These are phyloP conservation scores for Syncephalastrum sp. DNA, from an alignment of 371 early-diverging fungal species.

Conservation along the genomic window DNA sequence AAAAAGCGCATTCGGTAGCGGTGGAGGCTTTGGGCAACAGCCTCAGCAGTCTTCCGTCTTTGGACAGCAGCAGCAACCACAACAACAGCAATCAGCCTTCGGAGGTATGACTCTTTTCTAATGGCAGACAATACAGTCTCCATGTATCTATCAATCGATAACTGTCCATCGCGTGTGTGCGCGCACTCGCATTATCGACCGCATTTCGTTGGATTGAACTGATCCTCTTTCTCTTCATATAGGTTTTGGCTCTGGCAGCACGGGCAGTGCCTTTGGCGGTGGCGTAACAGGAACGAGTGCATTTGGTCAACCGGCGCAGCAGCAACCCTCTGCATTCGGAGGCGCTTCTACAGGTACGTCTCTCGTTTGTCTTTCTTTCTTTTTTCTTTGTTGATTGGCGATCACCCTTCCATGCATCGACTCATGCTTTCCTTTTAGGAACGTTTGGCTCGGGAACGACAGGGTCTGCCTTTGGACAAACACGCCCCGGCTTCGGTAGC, in stretches of 20 bases:
- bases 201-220: not conserved
- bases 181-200: not conserved
- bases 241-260: slow-evolving; percentile 55
- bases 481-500: slow-evolving; percentile 47
- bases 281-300: slow-evolving; percentile 39
- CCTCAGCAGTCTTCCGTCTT: slow-evolving; percentile 52
- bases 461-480: slow-evolving; percentile 51
- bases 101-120: slow-evolving; percentile 38
- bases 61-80: slow-evolving; percentile 41
- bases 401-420: not conserved
- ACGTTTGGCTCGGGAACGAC: slow-evolving; percentile 35
- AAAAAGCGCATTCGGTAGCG: slow-evolving; percentile 39
- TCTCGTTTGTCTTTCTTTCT: no score
- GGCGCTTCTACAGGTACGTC: slow-evolving; percentile 30
- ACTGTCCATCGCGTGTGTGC: not conserved
- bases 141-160: not conserved
- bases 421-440: slow-evolving; percentile 11
- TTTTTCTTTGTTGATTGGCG: no score
- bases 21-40: slow-evolving; percentile 59
- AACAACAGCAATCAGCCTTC: slow-evolving; percentile 42
- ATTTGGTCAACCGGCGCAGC: slow-evolving; percentile 52
- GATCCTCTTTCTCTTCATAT: slow-evolving; percentile 4
- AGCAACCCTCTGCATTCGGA: slow-evolving; percentile 33
- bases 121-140: not conserved
- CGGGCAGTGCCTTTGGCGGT: slow-evolving; percentile 24